Evolutionary conservation across 2,329 filamentous ascomycete species (phyloP), one percentile per base, ranked within the genome.

Genomic region (Tolypocladium endophyticum): DNA sequence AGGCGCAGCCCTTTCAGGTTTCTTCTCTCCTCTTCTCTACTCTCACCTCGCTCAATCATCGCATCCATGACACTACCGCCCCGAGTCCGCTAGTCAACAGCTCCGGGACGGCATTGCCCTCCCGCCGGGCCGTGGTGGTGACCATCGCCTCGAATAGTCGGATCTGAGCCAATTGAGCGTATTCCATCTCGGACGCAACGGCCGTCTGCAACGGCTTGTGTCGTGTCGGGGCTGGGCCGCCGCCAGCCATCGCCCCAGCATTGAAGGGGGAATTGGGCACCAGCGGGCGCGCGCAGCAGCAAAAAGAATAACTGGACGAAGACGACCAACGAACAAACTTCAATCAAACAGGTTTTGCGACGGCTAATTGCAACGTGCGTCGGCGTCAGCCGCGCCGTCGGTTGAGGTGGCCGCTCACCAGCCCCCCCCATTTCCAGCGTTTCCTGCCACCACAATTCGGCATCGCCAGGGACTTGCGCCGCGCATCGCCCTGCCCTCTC

Each of bases 391-490:
- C 23, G 47, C 47, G 47, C 12, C 12, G 16, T 28, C 7, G 25
- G 14, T 20, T 47, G 39, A 38, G 43, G 56, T 28, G 39, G 41
- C 43, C 33, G 57, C 57, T 41, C 35, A 38, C 57, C 57, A 59
- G 57, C 57, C 57, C 52, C 57, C 57, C 25, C 35, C 28, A 54
- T 59, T 59, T 58, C 39, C 57, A 39, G 55, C 57, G 23, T 47
- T 56, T 57, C 58, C 57, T 57, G 57, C 58, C 60, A 59, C 57
- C 60, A 56, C 53, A 59, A 55, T 59, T 61, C 54, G 60, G 33
- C 47, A 53, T 45, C 56, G 25, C 36, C 59, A 53, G 56, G 55
- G 59, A 6, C 25, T 25, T 28, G 25, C 45, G 7, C 25, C 25
- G 47, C 47, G 5, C 25, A 4, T 39, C 52, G 23, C 38, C 39